Evolutionary conservation across 129 eudicot species (phyloP).

Genomic region (Dittrichia graveolens): DNA sequence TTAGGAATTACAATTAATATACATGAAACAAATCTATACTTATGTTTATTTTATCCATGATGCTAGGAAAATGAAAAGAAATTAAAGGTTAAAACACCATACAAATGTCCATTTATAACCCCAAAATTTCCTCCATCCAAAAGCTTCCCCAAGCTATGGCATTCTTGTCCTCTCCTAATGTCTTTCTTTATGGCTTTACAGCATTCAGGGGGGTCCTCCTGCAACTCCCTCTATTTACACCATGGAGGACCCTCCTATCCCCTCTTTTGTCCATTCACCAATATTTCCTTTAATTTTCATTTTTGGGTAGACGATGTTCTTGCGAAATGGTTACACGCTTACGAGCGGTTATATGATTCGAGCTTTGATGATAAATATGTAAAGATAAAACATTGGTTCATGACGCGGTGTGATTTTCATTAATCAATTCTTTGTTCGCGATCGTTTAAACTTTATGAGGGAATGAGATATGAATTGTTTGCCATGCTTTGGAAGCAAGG

Average conservation of each 20-base stretch:
- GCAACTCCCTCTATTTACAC: slow-evolving; percentile 32
- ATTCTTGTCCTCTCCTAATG: slow-evolving; percentile 37
- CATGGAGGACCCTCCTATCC: slow-evolving; percentile 43
- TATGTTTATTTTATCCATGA: too few species aligned
- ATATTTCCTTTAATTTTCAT: slow-evolving; percentile 2
- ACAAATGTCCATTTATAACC: slow-evolving; percentile 31
- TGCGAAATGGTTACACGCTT: slow-evolving; percentile 12
- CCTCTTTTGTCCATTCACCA: slow-evolving; percentile 24
- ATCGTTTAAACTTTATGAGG: slow-evolving; percentile 6
- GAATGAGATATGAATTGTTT: slow-evolving; percentile 62
- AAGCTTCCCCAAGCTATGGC: slow-evolving; percentile 28
- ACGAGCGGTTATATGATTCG: not conserved
- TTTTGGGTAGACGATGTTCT: not conserved
- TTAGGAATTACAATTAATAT: too few species aligned
- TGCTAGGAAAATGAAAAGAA: not conserved
- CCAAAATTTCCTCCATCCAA: slow-evolving; percentile 43
- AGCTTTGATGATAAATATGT: not conserved
- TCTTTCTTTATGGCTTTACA: slow-evolving; percentile 39
- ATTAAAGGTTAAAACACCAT: not conserved
- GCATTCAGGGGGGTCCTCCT: slow-evolving; percentile 45
- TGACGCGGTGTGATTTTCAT: not conserved
- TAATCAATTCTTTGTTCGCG: slow-evolving; percentile 1
- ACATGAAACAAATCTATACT: too few species aligned
- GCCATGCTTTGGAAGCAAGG: slow-evolving; percentile 63
- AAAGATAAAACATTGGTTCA: slow-evolving; percentile 12